Conservation (phyloP, 2,329 filamentous ascomycete species). For the Apiospora rasikravindrae region DNA sequence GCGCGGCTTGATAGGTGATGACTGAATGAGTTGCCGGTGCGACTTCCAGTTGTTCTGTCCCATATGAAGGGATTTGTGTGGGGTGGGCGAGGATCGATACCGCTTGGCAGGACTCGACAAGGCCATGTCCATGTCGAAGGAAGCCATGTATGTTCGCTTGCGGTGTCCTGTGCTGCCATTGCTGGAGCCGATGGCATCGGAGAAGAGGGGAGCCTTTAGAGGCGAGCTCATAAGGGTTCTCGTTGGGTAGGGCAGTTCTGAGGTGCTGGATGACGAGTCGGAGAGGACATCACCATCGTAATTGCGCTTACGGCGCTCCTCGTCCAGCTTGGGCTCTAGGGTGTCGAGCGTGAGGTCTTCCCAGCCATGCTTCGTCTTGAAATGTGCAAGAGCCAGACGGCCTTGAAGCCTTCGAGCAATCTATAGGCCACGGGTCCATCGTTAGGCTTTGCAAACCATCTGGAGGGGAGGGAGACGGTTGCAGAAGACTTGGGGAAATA, state of each 20-base stretch:
- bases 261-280: slow-evolving; percentile 85
- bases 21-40: slow-evolving; percentile 77
- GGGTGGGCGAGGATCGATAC: slow-evolving; percentile 68
- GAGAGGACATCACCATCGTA: slow-evolving; percentile 77
- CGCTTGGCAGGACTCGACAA: slow-evolving; percentile 70
- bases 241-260: slow-evolving; percentile 74
- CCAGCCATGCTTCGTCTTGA: slow-evolving; percentile 96
- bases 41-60: slow-evolving; percentile 75
- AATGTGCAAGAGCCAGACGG: slow-evolving; percentile 91
- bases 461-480: neutral
- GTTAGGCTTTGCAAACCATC: slow-evolving; percentile 25
- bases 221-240: slow-evolving; percentile 81
- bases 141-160: slow-evolving; percentile 67
- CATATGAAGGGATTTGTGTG: slow-evolving; percentile 60
- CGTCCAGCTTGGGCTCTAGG: slow-evolving; percentile 83
- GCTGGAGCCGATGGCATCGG: slow-evolving; percentile 77
- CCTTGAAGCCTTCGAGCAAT: slow-evolving; percentile 93
- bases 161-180: slow-evolving; percentile 69
- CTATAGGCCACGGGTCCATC: slow-evolving; percentile 52
- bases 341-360: slow-evolving; percentile 85
- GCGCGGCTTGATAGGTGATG: slow-evolving; percentile 81
- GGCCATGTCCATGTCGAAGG: slow-evolving; percentile 54
- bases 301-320: slow-evolving; percentile 75
- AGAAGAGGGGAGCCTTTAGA: slow-evolving; percentile 82
- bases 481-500: neutral